Base-by-base conservation (phyloP, 2,329 filamentous ascomycete genomes). In the Ophiognomonia clavigignenti-juglandacearum region DNA sequence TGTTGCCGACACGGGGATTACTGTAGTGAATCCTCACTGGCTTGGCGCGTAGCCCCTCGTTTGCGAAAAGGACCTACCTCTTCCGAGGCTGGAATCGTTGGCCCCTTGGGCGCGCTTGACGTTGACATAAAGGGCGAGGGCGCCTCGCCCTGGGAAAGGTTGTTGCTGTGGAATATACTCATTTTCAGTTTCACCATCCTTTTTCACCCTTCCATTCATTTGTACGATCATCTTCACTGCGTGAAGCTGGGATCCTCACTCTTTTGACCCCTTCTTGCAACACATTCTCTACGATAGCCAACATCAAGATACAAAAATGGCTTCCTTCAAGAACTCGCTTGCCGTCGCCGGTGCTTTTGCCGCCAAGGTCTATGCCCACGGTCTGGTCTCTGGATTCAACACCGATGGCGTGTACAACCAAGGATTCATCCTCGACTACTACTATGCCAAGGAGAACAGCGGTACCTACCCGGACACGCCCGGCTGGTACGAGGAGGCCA, bases 371-470 rank as follows among this genome's bases (percentile, higher is more conserved):
- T 47, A 60, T 2, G 61, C 58, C 44, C 63, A 77, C 32, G 74
- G 74, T 6, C 72, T 74, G 50, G 69, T 73, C 3, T 71, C 70
- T 2, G 67, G 68, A 2, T 72, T 75, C 31, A 63, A 73, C 14
- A 73, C 73, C 7, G 70, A 76, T 53, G 69, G 70, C 1, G 48
- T 42, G 18, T 50, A 56, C 47, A 47, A 63, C 45, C 58, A 57
- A 16, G 61, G 61, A 3, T 64, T 58, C 48, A 51, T 62, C 35
- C 53, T 63, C 6, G 48, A 61, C 29, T 62, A 63, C 57, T 64
- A 64, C 54, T 64, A 63, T 49, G 51, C 55, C 47, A 60, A 59
- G 53, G 53, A 56, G 50, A 61, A 61, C 49, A 53, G 53, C 18
- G 22, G 45, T 19, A 35, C 39, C 32, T 50, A 51, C 18, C 59